Base-by-base conservation (phyloP, 164 flowering plant genomes). In the Santalum album region DNA sequence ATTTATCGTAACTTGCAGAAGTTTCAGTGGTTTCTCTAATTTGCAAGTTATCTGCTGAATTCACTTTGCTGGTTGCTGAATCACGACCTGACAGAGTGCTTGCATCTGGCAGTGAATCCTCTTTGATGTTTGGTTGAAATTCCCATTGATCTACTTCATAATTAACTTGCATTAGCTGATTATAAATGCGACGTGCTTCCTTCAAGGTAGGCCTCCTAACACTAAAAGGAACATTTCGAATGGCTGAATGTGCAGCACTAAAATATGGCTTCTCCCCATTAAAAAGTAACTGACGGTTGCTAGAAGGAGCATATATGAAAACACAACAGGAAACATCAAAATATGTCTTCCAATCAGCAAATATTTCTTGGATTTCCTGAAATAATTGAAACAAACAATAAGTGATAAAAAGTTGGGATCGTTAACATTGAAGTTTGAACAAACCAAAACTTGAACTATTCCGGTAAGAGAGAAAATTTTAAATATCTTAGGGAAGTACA, bases 201-300 rank as follows among this genome's bases (percentile, higher is more conserved):
- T 87, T 89, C 0, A 81, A 73, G 32, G 99, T 89, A 53, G 98
- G 98, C 59, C 96, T 78, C 40, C 89, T 74, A 43, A 92, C 87
- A 59, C 72, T 78, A 51, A 89, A 64, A 1, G 98, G 96, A 48
- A 92, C 67, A 62, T 69, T 74, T 49, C 77, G 55, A 25, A 82
- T 61, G 42, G 62, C 55, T 57, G 70, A 59, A 25, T 63, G 59
- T 36, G 63, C 70, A 62, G 71, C 51, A 61, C 71, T 72, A 56
- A 92, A 89, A 57, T 59, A 63, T 50, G 94, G 75, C 47, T 78
- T 85, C 14, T 80, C 96, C 36, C 91, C 96, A 69, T 70, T 72
- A 61, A 72, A 86, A 56, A 92, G 66, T 45, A 92, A 69, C 54
- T 89, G 84, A 12, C 83, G 81, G 58, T 81, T 89, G 66, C 55